Evolutionary conservation across 192 early-diverging fungal species (phyloP), one percentile per base, ranked within the genome.

Genomic region (Podila clonocystis): DNA sequence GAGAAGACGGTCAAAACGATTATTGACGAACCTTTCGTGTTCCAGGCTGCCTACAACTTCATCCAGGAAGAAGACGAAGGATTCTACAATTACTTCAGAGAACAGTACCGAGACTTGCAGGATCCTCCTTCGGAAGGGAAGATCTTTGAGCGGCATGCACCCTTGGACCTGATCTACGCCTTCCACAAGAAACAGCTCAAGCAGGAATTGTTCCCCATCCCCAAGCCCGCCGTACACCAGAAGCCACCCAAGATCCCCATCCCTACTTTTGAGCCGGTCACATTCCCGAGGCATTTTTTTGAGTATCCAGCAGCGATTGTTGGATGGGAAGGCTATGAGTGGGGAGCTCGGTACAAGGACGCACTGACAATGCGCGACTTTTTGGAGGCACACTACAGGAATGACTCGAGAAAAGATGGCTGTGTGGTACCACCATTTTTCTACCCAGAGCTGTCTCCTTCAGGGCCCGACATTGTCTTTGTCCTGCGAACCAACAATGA

Each of bases 81-180:
- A 9, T 30, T 30, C 58, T 59, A 59, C 28, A 29, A 59, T 4
- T 13, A 24, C 58, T 59, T 30, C 26, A 30, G 7, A 15, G 58
- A 59, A 15, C 28, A 28, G 58, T 59, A 59, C 58, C 58, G 26
- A 59, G 26, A 29, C 26, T 59, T 59, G 13, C 28, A 30, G 58
- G 58, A 59, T 30, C 58, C 58, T 31, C 30, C 8, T 12, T 29
- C 26, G 0, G 58, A 30, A 59, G 24, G 30, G 26, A 59, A 31
- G 9, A 59, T 59, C 58, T 59, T 59, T 59, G 26, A 59, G 58
- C 58, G 58, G 30, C 58, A 59, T 6, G 28, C 58, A 59, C 58
- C 58, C 26, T 30, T 59, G 58, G 58, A 59, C 26, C 30, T 59
- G 58, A 59, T 59, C 58, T 22, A 31, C 13, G 26, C 26, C 28